Conservation (phyloP, 106 monocot genomes). For the Iris macrosiphon region DNA sequence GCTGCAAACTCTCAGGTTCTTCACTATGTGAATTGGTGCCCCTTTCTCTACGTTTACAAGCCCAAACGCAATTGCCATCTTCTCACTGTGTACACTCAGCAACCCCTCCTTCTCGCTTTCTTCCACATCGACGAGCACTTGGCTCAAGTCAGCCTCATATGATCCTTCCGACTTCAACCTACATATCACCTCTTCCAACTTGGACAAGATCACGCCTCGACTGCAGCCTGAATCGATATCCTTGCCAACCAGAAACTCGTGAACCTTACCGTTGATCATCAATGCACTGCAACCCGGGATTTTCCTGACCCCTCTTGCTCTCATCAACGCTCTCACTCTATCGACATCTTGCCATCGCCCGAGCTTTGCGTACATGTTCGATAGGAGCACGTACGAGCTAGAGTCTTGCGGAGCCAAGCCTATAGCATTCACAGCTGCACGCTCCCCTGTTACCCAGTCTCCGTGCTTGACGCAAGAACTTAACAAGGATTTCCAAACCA, state of each 20-base stretch:
- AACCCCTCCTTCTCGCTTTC: slow-evolving; percentile 22
- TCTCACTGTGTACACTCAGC: slow-evolving; percentile 23
- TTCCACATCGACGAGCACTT: slow-evolving; percentile 11
- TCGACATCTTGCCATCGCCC: slow-evolving; percentile 16
- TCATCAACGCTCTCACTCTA: slow-evolving; percentile 16
- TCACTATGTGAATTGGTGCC: slow-evolving; percentile 10
- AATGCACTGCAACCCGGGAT: slow-evolving; percentile 18
- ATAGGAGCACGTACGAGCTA: slow-evolving; percentile 16
- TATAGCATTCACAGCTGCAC: slow-evolving; percentile 8
- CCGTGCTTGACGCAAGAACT: slow-evolving; percentile 19
- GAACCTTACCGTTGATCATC: slow-evolving; percentile 16
- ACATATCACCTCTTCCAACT: slow-evolving; percentile 14
- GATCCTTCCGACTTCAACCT: slow-evolving; percentile 12
- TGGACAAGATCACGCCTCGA: neutral
- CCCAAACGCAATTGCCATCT: slow-evolving; percentile 24
- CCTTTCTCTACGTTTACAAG: slow-evolving; percentile 5
- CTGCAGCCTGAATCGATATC: slow-evolving; percentile 5
- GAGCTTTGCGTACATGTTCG: slow-evolving; percentile 18
- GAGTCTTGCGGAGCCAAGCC: slow-evolving; percentile 14
- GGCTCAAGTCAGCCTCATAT: slow-evolving; percentile 8
- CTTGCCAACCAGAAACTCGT: slow-evolving; percentile 18
- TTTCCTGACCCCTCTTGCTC: slow-evolving; percentile 14
- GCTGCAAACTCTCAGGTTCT: slow-evolving; percentile 28
- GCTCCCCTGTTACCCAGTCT: slow-evolving; percentile 4
- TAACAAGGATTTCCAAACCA: slow-evolving; percentile 20